A percentile compares a stretch with the other conserved stretches of the same genome.
phyloP scores from a whole-genome alignment of 169 alveolate species.

The Cyclospora cayetanensis region DNA sequence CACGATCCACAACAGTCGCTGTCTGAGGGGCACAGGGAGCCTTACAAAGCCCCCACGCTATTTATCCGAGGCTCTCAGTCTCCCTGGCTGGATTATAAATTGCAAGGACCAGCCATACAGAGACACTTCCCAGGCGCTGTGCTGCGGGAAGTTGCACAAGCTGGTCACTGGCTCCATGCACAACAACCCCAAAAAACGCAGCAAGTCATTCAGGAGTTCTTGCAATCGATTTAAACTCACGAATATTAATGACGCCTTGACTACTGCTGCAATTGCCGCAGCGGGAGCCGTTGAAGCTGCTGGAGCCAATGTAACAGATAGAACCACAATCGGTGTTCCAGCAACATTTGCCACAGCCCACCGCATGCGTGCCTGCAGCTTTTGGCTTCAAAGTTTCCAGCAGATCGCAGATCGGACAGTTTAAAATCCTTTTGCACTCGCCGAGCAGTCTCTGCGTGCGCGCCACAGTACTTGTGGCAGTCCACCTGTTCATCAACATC shows the following conservation, averaged over 20 bases:
- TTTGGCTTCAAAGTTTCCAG: too few species aligned
- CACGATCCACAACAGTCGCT: not conserved
- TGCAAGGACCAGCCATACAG: not conserved
- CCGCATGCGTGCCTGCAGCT: too few species aligned
- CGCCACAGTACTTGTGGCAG: too few species aligned
- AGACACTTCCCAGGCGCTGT: not conserved
- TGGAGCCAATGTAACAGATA: too few species aligned
- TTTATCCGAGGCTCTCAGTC: not conserved
- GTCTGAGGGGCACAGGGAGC: not conserved
- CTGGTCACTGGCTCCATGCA: slow-evolving; percentile 47
- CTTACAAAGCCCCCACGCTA: not conserved
- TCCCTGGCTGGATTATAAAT: not conserved
- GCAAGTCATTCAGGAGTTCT: not conserved
- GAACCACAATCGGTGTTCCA: too few species aligned
- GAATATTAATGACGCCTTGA: not conserved
- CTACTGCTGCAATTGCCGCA: not conserved
- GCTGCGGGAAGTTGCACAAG: not conserved
- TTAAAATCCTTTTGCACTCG: too few species aligned
- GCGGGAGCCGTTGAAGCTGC: not conserved
- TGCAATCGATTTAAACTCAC: not conserved
- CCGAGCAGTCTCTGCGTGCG: too few species aligned
- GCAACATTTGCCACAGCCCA: too few species aligned
- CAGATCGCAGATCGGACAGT: too few species aligned
- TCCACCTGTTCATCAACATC: too few species aligned
- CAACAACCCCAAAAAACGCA: not conserved